Evolutionary conservation across 192 early-diverging fungal species (phyloP), one percentile per base, ranked within the genome.

Genomic region (Backusella luteola): DNA sequence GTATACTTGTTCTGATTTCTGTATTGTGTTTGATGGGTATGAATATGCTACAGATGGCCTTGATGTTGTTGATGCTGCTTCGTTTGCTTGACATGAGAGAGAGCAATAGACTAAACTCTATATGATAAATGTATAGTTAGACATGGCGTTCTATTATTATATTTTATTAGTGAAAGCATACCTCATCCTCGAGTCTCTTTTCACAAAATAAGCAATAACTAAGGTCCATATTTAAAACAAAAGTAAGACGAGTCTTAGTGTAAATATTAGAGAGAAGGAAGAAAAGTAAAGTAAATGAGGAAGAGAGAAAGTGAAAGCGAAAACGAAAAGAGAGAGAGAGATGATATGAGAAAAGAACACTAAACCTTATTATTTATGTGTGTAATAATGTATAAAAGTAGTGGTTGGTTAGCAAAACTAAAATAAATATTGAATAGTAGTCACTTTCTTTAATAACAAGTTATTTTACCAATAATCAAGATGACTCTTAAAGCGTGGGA

Each of bases 141-240:
- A 42, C 21, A 71, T 41, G 1, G 1, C 9, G 12, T 26, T 9
- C 12, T 29, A 9, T 63, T 63, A 26, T 63, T 63, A 3, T 14
- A 63, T 29, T 29, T 63, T 63, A 63, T 29, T 42, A 23, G 3
- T 70, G 26, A 41, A 42, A 39, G 4, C 70, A 44, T 71, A 71
- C 70, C 49, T 71, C 70, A 5, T 71, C 44, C 1, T 4, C 15
- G 17, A 71, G 70, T 71, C 23, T 41, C 17, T 71, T 71, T 49
- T 71, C 70, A 71, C 70, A 71, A 34, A 46, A 71, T 29, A 71
- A 34, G 26, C 70, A 71, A 34, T 42, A 39, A 15, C 42, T 71
- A 6, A 71, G 15, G 4, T 71, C 70, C 70, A 71, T 71, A 26
- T 17, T 63, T 63, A 63, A 63, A 29, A 63, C 11, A 63, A 63